Conservation (phyloP, 2,329 filamentous ascomycete species). For the Amauroascus niger region DNA sequence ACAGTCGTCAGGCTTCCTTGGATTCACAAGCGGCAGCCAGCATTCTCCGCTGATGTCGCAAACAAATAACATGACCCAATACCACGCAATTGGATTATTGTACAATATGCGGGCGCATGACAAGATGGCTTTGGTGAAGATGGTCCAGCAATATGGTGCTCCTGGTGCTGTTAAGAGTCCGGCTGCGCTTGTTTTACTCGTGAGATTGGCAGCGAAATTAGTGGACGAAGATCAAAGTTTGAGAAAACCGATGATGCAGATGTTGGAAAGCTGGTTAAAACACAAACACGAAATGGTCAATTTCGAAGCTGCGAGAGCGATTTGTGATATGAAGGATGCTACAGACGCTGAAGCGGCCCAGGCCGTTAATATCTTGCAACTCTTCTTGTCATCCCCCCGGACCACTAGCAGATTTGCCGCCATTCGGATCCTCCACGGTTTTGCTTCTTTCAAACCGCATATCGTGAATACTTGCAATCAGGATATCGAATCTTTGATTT, state of each 20-base stretch:
- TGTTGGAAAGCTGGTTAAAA: constrained; percentile 90
- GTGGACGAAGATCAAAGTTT: constrained; percentile 86
- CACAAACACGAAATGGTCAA: constrained; percentile 99
- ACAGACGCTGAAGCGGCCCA: constrained; percentile 84
- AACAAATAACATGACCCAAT: constrained; percentile 96
- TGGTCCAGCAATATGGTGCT: constrained; percentile 98
- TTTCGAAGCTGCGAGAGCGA: constrained; percentile 96
- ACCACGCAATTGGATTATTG: constrained; percentile 91
- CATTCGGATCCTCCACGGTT: constrained; percentile 90
- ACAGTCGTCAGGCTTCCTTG: constrained; percentile 80
- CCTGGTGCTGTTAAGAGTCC: constrained; percentile 91
- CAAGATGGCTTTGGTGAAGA: constrained; percentile 96
- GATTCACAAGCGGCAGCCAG: constrained; percentile 72
- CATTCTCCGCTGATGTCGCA: constrained; percentile 61
- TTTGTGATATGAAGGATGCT: constrained; percentile 88
- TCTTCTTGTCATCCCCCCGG: constrained; percentile 91
- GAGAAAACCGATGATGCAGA: constrained; percentile 90
- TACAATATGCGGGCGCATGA: constrained; percentile 98
- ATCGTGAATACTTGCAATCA: constrained; percentile 90
- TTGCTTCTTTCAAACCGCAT: constrained; percentile 90
- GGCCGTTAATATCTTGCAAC: constrained; percentile 87
- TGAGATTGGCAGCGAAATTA: constrained; percentile 82
- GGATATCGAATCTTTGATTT: constrained; percentile 93
- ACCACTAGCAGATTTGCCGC: constrained; percentile 96
- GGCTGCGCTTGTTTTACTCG: constrained; percentile 82